Percentiles rank a stretch among this genome's conserved stretches.
Conservation (phyloP, 1,284 basidiomycete species). For the Papiliotrema terrestris region DNA sequence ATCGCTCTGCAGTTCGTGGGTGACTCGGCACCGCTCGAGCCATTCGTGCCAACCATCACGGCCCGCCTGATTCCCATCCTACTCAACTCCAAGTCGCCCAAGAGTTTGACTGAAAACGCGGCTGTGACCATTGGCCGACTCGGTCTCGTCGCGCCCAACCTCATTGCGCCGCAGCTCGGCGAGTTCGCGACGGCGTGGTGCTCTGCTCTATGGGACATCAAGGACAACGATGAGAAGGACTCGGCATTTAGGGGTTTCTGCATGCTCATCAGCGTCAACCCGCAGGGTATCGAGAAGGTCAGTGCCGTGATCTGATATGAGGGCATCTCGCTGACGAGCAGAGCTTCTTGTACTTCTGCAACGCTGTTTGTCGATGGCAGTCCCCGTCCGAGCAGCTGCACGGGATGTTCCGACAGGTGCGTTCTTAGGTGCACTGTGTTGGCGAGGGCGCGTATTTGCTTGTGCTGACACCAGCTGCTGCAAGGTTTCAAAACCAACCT, state of each 20-base stretch:
- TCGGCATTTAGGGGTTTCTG: conserved; percentile 98
- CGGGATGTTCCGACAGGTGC: conserved; percentile 72
- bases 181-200: conserved; percentile 97
- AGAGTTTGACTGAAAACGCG: conserved; percentile 94
- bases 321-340: conserved; percentile 40
- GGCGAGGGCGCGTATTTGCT: no score
- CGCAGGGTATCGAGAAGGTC: conserved; percentile 82
- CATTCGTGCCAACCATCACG: conserved; percentile 84
- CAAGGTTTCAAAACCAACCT: conserved; percentile 46
- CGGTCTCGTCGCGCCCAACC: conserved; percentile 81
- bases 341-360: conserved; percentile 93
- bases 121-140: conserved; percentile 98
- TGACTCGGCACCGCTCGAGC: conserved; percentile 58
- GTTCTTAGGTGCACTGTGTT: no score
- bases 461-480: conserved; percentile 29
- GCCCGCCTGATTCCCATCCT: conserved; percentile 88
- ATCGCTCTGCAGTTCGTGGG: conserved; percentile 77
- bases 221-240: conserved; percentile 99
- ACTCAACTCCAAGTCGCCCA: conserved; percentile 81
- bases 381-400: conserved; percentile 83
- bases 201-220: conserved; percentile 94
- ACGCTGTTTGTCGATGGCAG: conserved; percentile 92
- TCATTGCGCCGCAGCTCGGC: conserved; percentile 84
- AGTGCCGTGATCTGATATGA: conserved; percentile 24
- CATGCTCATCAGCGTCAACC: conserved; percentile 90